Conservation (phyloP, 2,329 filamentous ascomycete species). For the Aspergillus neoniger region DNA sequence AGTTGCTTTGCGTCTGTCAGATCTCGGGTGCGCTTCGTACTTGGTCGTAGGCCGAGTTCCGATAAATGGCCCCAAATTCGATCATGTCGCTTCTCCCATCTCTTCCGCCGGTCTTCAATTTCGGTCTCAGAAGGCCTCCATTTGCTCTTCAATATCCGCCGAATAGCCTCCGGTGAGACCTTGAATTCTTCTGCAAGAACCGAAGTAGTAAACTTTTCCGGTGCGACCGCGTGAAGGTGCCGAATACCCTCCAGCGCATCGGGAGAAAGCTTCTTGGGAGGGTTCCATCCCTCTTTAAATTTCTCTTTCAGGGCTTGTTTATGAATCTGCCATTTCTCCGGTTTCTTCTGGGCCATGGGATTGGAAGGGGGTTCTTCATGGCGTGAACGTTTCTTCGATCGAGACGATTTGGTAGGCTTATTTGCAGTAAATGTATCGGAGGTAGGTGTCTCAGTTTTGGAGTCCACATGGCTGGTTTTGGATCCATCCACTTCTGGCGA, state of each 20-base stretch:
- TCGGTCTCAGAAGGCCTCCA: slow-evolving; percentile 47
- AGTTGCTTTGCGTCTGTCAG: slow-evolving; percentile 30
- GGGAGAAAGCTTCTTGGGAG: slow-evolving; percentile 83
- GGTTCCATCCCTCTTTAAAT: slow-evolving; percentile 76
- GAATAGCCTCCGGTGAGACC: slow-evolving; percentile 82
- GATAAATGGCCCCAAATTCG: slow-evolving; percentile 50
- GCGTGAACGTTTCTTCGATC: slow-evolving; percentile 8
- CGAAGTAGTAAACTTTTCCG: slow-evolving; percentile 72
- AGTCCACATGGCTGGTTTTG: neutral
- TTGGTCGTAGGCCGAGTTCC: slow-evolving; percentile 58
- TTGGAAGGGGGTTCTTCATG: neutral
- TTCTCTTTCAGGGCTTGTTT: slow-evolving; percentile 75
- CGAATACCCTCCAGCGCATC: slow-evolving; percentile 90
- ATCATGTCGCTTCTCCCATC: slow-evolving; percentile 50
- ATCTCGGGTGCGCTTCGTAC: slow-evolving; percentile 44
- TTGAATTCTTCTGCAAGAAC: slow-evolving; percentile 77
- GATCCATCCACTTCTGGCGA: no score
- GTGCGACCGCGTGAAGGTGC: slow-evolving; percentile 74
- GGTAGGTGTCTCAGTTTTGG: neutral
- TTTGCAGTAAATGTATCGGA: neutral
- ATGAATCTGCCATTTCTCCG: slow-evolving; percentile 70
- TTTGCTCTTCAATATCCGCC: slow-evolving; percentile 72
- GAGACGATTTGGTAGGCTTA: neutral
- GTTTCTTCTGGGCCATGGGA: slow-evolving; percentile 25
- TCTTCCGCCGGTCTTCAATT: slow-evolving; percentile 40